Base-by-base conservation (phyloP, 73 alveolate species). In the Paramecium caudatum region DNA sequence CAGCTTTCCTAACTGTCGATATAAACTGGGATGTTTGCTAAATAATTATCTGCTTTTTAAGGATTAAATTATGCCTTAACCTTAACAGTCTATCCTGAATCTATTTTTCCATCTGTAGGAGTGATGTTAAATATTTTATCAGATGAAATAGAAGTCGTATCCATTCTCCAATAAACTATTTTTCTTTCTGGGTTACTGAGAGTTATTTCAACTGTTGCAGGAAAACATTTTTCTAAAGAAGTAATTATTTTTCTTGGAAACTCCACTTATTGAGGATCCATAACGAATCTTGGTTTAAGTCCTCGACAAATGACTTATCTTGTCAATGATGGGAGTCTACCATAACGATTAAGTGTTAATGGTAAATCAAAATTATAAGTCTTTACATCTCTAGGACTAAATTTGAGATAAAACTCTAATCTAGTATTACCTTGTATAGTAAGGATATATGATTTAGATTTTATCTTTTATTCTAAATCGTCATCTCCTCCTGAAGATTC, bases 51-150 rank as follows among this genome's bases (percentile, higher is more conserved):
- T 37, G 99, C 97, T 36, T 97, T 98, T 48, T 94, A 92, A 1
- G 99, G 99, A 80, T 98, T 97, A 63, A 98, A 98, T 34, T 97
- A 91, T 8, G 98, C 98, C 82, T 98, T 93, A 4, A 98, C 96
- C 27, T 97, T 97, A 8, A 96, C 96, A 34, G 97, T 91, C 15
- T 95, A 91, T 5, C 96, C 96, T 36, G 98, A 96, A 15, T 96
- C 99, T 15, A 96, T 90, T 80, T 94, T 93, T 4, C 99, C 99
- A 61, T 96, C 97, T 17, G 93, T 91, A 13, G 99, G 99, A 49
- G 91, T 92, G 86, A 96, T 95, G 47, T 92, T 85, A 82, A 96
- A 96, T 23, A 96, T 94, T 63, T 94, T 96, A 16, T 91, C 88
- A n/a, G 90, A 27, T 15, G 93, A 95, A 12, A 94, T 87, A 23